A percentile compares a stretch with the other conserved stretches of the same genome.
These are phyloP conservation scores for Fusarium nelsonii DNA, from an alignment of 2,329 filamentous ascomycete genomes.

Conservation along the genomic window DNA sequence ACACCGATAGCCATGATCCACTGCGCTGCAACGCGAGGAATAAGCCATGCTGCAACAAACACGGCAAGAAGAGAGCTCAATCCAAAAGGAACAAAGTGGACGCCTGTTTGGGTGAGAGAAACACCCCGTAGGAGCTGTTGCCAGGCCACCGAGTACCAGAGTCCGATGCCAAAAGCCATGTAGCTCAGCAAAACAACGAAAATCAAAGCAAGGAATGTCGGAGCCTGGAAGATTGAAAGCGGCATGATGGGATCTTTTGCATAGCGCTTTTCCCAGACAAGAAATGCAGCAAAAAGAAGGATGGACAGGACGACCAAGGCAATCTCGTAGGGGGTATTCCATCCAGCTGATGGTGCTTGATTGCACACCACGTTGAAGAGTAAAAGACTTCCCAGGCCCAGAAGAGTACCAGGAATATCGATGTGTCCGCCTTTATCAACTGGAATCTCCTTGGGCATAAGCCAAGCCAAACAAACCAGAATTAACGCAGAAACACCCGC, in stretches of 20 bases:
- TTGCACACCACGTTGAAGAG: slow-evolving; percentile 66
- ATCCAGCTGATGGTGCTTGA: slow-evolving; percentile 60
- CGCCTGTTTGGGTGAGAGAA: slow-evolving; percentile 45
- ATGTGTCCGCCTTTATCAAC: slow-evolving; percentile 46
- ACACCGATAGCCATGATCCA: slow-evolving; percentile 62
- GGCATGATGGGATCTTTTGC: slow-evolving; percentile 60
- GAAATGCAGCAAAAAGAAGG: slow-evolving; percentile 47
- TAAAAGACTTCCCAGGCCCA: slow-evolving; percentile 57
- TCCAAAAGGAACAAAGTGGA: slow-evolving; percentile 11
- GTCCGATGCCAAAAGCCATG: slow-evolving; percentile 61
- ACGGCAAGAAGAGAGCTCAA: slow-evolving; percentile 16
- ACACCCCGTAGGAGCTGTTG: slow-evolving; percentile 57
- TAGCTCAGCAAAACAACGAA: slow-evolving; percentile 59
- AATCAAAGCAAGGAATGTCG: slow-evolving; percentile 58
- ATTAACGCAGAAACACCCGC: slow-evolving; percentile 17
- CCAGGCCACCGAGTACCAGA: slow-evolving; percentile 64
- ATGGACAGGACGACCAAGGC: slow-evolving; percentile 54
- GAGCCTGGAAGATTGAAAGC: slow-evolving; percentile 58
- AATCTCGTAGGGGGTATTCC: slow-evolving; percentile 58
- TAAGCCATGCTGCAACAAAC: slow-evolving; percentile 55
- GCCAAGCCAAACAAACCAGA: slow-evolving; percentile 8
- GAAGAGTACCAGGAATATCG: slow-evolving; percentile 24
- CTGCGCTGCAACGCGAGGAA: slow-evolving; percentile 61
- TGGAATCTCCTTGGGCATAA: slow-evolving; percentile 34
- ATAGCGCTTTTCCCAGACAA: slow-evolving; percentile 58